Evolutionary conservation across 805 yeast genomes (phyloP), one percentile per base, ranked within the genome.

Genomic region (Ogataea trehaloabstinens): DNA sequence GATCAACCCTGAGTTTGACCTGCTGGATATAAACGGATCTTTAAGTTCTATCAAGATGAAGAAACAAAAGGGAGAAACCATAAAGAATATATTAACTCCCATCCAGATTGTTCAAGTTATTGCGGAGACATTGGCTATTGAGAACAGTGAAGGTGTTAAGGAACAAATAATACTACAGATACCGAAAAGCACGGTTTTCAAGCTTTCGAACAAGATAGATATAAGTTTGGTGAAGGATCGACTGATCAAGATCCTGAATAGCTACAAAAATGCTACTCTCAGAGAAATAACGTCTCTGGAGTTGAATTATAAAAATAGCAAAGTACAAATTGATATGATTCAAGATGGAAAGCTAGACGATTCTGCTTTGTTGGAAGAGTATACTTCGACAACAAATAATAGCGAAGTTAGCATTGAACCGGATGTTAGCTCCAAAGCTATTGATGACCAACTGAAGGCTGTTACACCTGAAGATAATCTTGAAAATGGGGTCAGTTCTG

Each of bases 291-390:
- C 73, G 19, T 57, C 57, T 40, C 61, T 70, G 11, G 76, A 71
- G 43, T 44, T 47, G 24, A 58, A 53, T 12, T 70, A 65, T 51
- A 59, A 58, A 28, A 50, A 38, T 15, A 63, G 61, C 31, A 57
- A 60, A 31, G 47, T 49, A 10, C 74, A 71, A 40, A 68, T 71
- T 6, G 66, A 63, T 19, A 51, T 58, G 46, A 68, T 71, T 12
- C 72, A 67, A 35, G 53, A 56, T 25, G 74, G 75, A 1, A 61
- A 61, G 36, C 54, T 69, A 46, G 70, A 68, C 30, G 65, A 64
- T 21, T 57, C 61, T 27, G 48, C 56, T 12, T 42, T 65, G 13
- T 39, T 48, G 15, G 44, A 51, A 29, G 67, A 61, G 42, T 53
- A 56, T 36, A 34, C 45, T n/a, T 41, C 45, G 24, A 37, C 22